Percentiles rank a stretch among this genome's conserved stretches.
Conservation (phyloP, 1,284 basidiomycete genomes). For the Rhodotorula sp. region DNA sequence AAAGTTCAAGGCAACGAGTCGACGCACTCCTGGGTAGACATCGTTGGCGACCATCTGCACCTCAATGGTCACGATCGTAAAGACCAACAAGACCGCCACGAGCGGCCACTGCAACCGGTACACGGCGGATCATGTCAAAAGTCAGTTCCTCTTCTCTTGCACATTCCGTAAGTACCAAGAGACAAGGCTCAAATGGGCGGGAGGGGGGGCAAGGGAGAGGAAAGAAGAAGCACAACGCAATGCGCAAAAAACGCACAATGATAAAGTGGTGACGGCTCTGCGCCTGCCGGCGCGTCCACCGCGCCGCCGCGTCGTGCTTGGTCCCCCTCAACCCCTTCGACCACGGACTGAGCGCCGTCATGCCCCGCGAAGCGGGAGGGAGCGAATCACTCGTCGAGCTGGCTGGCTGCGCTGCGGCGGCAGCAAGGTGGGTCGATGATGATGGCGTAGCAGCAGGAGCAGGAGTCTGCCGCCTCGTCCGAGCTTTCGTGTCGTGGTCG, state of each 20-base stretch:
- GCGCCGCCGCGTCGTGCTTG: background rate
- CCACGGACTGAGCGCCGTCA: slow-evolving; percentile 25
- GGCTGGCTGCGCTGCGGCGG: too few relatives aligned
- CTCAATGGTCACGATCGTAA: slow-evolving; percentile 30
- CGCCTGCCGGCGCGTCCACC: slow-evolving; percentile 20
- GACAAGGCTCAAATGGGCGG: too few relatives aligned
- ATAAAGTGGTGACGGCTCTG: slow-evolving; percentile 25
- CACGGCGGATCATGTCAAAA: too few relatives aligned
- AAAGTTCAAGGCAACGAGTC: background rate
- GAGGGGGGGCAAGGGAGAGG: background rate
- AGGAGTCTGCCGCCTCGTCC: background rate
- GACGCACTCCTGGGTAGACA: slow-evolving; percentile 21
- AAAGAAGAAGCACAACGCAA: background rate
- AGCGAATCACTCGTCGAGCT: too few relatives aligned
- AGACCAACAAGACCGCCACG: slow-evolving; percentile 30
- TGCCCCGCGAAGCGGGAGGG: slow-evolving; percentile 16
- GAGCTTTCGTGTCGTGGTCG: too few relatives aligned
- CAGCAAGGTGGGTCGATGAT: too few relatives aligned
- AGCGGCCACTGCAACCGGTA: slow-evolving; percentile 28
- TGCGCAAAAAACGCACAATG: slow-evolving; percentile 10
- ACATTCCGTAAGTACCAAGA: too few relatives aligned
- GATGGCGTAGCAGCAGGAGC: too few relatives aligned
- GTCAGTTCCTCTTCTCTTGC: background rate
- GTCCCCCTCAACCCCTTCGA: slow-evolving; percentile 22
- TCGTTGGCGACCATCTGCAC: slow-evolving; percentile 34